phyloP scores from a whole-genome alignment of 805 yeast genomes.

The Metschnikowia vanudenii region DNA sequence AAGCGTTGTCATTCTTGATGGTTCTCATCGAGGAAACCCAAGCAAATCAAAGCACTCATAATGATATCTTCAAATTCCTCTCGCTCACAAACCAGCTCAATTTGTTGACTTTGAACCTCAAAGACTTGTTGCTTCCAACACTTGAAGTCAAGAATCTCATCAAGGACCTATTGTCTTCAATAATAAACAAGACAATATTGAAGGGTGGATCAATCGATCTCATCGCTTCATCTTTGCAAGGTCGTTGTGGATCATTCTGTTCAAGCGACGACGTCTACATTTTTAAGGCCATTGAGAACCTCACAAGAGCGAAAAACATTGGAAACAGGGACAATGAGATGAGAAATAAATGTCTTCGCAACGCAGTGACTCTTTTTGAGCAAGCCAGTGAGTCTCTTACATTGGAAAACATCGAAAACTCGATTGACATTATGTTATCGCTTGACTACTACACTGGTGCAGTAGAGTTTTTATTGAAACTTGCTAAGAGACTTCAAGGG shows the following conservation, averaged over 20 bases:
- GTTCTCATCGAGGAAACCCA: constrained; percentile 74
- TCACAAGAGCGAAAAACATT: constrained; percentile 79
- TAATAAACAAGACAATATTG: constrained; percentile 82
- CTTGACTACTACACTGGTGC: constrained; percentile 83
- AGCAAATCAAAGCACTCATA: constrained; percentile 43
- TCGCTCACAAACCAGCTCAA: constrained; percentile 66
- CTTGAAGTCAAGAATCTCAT: constrained; percentile 62
- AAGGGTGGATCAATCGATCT: constrained; percentile 92
- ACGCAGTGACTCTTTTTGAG: constrained; percentile 74
- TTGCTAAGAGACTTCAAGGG: constrained; percentile 61
- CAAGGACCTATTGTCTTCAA: constrained; percentile 83
- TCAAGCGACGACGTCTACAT: constrained; percentile 90
- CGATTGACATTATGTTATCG: constrained; percentile 72
- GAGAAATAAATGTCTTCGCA: constrained; percentile 61
- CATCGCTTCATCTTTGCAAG: constrained; percentile 84
- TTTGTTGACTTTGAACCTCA: constrained; percentile 64
- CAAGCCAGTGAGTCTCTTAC: constrained; percentile 76
- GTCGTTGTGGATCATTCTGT: constrained; percentile 92
- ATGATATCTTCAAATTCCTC: constrained; percentile 68
- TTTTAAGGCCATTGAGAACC: constrained; percentile 89
- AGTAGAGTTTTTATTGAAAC: constrained; percentile 72
- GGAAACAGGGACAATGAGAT: constrained; percentile 70
- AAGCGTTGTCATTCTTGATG: constrained; percentile 84
- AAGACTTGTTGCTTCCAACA: constrained; percentile 72
- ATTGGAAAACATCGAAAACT: constrained; percentile 76